Evolutionary conservation across 805 yeast species (phyloP).

Genomic region (Zygoascus biomembranicola): DNA sequence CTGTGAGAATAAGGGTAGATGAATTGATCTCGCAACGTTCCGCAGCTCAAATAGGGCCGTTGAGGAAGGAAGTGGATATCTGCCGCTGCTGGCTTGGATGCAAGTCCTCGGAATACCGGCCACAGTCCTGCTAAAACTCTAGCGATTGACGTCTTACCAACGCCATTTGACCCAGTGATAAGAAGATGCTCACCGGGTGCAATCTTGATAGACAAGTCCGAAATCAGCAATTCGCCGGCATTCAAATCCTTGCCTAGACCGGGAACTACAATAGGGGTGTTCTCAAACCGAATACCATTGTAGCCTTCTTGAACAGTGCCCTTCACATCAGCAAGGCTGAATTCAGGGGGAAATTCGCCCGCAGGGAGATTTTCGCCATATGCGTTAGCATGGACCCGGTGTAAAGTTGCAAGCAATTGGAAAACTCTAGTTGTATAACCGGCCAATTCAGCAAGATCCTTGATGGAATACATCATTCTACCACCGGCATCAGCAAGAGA

Average conservation of each 20-base stretch:
- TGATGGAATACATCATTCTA: slow-evolving; percentile 86
- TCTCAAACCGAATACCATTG: slow-evolving; percentile 74
- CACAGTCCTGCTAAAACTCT: slow-evolving; percentile 81
- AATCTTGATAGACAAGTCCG: slow-evolving; percentile 54
- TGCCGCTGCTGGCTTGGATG: slow-evolving; percentile 60
- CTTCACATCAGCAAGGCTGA: slow-evolving; percentile 42
- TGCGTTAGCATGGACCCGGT: slow-evolving; percentile 61
- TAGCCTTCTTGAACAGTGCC: slow-evolving; percentile 78
- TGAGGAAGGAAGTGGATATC: slow-evolving; percentile 79
- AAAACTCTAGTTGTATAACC: slow-evolving; percentile 87
- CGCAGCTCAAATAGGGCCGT: slow-evolving; percentile 69
- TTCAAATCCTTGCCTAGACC: slow-evolving; percentile 26
- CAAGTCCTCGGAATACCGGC: slow-evolving; percentile 79
- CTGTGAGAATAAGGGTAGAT: slow-evolving; percentile 76
- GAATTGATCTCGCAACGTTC: slow-evolving; percentile 83
- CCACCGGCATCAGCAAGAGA: slow-evolving; percentile 94
- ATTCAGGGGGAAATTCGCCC: slow-evolving; percentile 10
- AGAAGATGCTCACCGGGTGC: slow-evolving; percentile 60
- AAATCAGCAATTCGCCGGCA: slow-evolving; percentile 50
- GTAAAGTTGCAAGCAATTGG: slow-evolving; percentile 64
- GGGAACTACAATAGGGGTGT: slow-evolving; percentile 76
- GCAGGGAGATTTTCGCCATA: slow-evolving; percentile 15
- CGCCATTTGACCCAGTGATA: slow-evolving; percentile 80
- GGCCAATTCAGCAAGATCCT: slow-evolving; percentile 82
- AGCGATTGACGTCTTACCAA: slow-evolving; percentile 83